Conservation (phyloP, 1,284 basidiomycete species). For the Leccinum pallidistipes region DNA sequence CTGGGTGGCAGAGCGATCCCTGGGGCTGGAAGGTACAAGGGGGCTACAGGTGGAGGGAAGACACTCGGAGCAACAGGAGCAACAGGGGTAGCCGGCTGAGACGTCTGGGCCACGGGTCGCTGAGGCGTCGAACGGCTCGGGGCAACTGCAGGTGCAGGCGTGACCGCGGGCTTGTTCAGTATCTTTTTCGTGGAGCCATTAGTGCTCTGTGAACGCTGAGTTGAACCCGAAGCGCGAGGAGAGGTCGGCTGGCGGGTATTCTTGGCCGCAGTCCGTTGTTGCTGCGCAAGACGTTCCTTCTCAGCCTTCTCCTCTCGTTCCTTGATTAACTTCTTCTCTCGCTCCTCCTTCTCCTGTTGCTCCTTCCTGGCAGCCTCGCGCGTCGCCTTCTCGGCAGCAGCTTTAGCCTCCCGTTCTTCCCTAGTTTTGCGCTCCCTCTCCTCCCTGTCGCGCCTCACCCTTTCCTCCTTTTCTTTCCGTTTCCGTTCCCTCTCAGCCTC, state of each 20-base stretch:
- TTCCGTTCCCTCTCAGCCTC: conserved; percentile 65
- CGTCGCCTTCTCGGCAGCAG: conserved; percentile 53
- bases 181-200: conserved; percentile 54
- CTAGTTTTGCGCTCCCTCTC: conserved; percentile 58
- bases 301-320: conserved; percentile 61
- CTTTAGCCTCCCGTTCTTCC: conserved; percentile 56
- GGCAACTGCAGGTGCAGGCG: conserved; percentile 32
- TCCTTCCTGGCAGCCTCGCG: conserved; percentile 44
- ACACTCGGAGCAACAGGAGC: conserved; percentile 29
- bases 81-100: conserved; percentile 37
- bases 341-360: conserved; percentile 65
- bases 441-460: conserved; percentile 60
- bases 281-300: conserved; percentile 47
- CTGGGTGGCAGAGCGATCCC: conserved; percentile 45
- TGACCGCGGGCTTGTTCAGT: conserved; percentile 40
- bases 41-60: conserved; percentile 39
- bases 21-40: conserved; percentile 48
- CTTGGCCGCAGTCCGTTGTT: conserved; percentile 39
- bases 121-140: conserved; percentile 32
- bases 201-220: conserved; percentile 41
- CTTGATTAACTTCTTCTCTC: conserved; percentile 52
- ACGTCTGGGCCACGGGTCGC: conserved; percentile 24
- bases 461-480: conserved; percentile 67
- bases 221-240: conserved; percentile 54
- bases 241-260: conserved; percentile 48